Evolutionary conservation across 1,139 yeast genomes (phyloP), one percentile per base, ranked within the genome.

Genomic region (Entelexis sorbosivorans): DNA sequence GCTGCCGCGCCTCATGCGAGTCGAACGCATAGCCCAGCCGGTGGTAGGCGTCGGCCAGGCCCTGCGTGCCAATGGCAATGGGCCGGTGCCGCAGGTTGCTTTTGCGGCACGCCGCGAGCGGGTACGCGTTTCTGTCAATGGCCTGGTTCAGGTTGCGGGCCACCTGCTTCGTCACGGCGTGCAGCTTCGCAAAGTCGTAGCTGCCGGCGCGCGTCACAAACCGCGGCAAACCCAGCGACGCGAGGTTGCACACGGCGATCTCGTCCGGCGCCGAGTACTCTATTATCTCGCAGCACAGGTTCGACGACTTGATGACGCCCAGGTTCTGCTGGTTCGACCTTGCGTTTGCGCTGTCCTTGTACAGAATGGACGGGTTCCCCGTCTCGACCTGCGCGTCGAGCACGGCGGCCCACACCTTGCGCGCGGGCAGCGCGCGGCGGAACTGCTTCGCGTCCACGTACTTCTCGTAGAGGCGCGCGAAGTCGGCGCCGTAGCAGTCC

Each of bases 11-110:
- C 58, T 77, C 82, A 20, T 71, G 71, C 38, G 88, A 80, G 61
- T 83, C 95, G 65, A 85, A 86, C 17, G 95, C 91, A 57, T 86
- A 62, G 61, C 91, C 75, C 56, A 86, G 72, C 52, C 76, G 73
- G 73, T 82, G 73, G 65, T 82, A 86, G 13, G 83, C 73, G 64
- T 86, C 95, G 32, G 95, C 95, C 49, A 86, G 73, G 53, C 95
- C 95, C 68, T 86, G 94, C 8, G 86, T 93, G 59, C 95, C 95
- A 42, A 86, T 67, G 11, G 95, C 94, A 60, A 86, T 79, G 31
- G 95, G 95, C 62, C 95, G 73, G 66, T 86, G 83, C 61, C 76
- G 76, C 72, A 78, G 70, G 65, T 86, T 86, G 43, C 93, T 82
- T 26, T 61, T 62, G 61, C 73, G 70, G 11, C 95, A 85, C 57